These are phyloP conservation scores for Populus nigra DNA, from an alignment of 345 rosid species.

Conservation along the genomic window DNA sequence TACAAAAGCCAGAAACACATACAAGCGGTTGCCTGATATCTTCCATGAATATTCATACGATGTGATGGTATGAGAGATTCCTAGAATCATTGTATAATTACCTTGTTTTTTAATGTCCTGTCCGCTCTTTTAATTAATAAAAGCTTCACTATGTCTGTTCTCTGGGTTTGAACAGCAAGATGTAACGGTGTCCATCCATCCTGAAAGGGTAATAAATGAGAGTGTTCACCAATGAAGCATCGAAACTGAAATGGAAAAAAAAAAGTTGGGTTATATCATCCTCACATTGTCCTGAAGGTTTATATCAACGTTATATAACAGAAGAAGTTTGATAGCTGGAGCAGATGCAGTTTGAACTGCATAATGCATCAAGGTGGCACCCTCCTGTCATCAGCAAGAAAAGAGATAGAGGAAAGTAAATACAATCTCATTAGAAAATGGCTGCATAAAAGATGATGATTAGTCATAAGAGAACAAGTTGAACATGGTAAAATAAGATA, in stretches of 20 bases:
- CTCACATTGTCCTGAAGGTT: slow-evolving; percentile 82
- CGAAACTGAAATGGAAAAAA: not conserved
- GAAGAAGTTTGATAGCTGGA: slow-evolving; percentile 73
- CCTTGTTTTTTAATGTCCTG: slow-evolving; percentile 41
- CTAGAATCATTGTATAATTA: not conserved
- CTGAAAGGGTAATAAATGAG: slow-evolving; percentile 34
- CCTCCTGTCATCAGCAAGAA: slow-evolving; percentile 52
- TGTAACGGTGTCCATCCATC: slow-evolving; percentile 98
- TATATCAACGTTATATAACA: slow-evolving; percentile 73
- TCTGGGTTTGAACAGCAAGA: slow-evolving; percentile 80
- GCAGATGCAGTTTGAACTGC: slow-evolving; percentile 81
- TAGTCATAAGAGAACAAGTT: too few relatives aligned
- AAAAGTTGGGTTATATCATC: slow-evolving; percentile 4
- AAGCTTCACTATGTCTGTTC: slow-evolving; percentile 78
- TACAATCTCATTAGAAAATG: not conserved
- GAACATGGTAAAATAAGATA: not conserved
- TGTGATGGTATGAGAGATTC: not conserved
- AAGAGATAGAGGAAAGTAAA: not conserved
- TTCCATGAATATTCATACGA: not conserved
- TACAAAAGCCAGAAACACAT: not conserved
- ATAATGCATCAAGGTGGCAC: slow-evolving; percentile 87
- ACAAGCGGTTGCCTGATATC: not conserved
- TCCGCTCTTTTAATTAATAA: slow-evolving; percentile 81
- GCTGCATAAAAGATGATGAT: not conserved
- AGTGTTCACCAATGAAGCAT: not conserved